Base-by-base conservation (phyloP, 352 stramenopile genomes). In the Phytophthora melonis region DNA sequence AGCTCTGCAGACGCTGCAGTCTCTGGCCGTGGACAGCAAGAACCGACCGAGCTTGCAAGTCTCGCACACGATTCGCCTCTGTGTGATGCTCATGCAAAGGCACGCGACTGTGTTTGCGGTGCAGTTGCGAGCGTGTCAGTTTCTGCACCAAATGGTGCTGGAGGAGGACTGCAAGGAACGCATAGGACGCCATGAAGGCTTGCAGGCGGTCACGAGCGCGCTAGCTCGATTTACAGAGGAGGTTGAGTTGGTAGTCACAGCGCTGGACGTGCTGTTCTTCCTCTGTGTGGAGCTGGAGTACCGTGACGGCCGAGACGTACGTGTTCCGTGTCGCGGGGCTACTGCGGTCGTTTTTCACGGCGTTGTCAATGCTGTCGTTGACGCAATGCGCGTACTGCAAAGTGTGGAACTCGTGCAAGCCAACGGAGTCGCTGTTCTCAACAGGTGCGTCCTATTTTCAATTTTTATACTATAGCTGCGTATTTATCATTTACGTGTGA, bases 61-160 rank as follows among this genome's bases (percentile, higher is more conserved):
- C 1, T 73, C 69, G 0, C 73, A 79, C 11, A 74, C 70, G 6
- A 67, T 93, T 14, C 45, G 74, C 0, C 32, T 85, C 1, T 75
- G 58, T 0, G 65, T 92, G 8, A 30, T 49, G 10, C 55, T 80
- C 7, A 88, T 93, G 82, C 54, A 75, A 10, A 62, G 47, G 0
- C 77, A 89, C 9, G 27, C 54, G 0, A 69, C 21, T 0, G 75
- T 83, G 5, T 61, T 80, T 18, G 50, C 63, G 0, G 70, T 93
- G 5, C 85, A 92, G 54, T 49, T 87, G 1, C 78, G 71, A 56
- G 80, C 82, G 6, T 92, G 83, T 66, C 88, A 89, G 53, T 90
- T 95, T 32, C 71, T 95, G 2, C 86, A 90, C 69, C 78, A 84
- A 39, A 90, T 95, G 80, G 73, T 75, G 7, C 83, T 89, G 27